Evolutionary conservation across 139 green algal genomes (phyloP).

Genomic region (Deuterostichococcus epilithicus): DNA sequence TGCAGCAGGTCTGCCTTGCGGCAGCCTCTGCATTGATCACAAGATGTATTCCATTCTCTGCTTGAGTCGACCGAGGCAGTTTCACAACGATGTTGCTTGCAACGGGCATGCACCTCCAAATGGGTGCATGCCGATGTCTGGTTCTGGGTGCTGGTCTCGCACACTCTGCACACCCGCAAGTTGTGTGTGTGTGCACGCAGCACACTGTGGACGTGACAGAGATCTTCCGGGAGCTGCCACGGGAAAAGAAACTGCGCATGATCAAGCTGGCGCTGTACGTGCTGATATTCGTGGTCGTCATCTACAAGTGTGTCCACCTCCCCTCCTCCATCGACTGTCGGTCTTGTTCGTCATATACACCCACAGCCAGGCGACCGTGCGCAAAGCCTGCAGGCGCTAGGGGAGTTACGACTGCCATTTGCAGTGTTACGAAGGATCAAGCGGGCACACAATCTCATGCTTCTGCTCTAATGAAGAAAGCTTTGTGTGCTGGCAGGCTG

Average conservation of each 20-base stretch:
- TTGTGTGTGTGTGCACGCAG: conserved; percentile 6
- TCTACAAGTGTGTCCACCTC: conserved; percentile 46
- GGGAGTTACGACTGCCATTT: conserved; percentile 1
- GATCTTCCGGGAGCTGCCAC: conserved; percentile 52
- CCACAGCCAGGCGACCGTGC: background rate
- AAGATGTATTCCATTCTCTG: too few species aligned
- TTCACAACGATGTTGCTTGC: too few species aligned
- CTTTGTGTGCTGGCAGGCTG: conserved; percentile 16
- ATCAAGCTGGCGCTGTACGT: conserved; percentile 55
- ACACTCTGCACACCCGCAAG: background rate
- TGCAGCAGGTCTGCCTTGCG: too few species aligned
- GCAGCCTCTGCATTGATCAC: background rate
- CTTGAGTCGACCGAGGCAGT: too few species aligned
- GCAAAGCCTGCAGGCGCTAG: conserved; percentile 8
- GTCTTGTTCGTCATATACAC: background rate
- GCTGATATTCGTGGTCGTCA: conserved; percentile 48
- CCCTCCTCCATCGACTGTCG: too few species aligned
- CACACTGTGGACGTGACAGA: conserved; percentile 63
- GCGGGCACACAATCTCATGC: background rate
- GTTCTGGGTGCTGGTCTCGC: background rate
- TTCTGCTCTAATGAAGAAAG: background rate
- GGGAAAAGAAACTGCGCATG: conserved; percentile 45
- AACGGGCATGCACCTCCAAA: background rate
- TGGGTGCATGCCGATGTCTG: too few species aligned
- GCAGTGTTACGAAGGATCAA: background rate